Base-by-base conservation (phyloP, 345 rosid species). In the Hirschfeldia incana region DNA sequence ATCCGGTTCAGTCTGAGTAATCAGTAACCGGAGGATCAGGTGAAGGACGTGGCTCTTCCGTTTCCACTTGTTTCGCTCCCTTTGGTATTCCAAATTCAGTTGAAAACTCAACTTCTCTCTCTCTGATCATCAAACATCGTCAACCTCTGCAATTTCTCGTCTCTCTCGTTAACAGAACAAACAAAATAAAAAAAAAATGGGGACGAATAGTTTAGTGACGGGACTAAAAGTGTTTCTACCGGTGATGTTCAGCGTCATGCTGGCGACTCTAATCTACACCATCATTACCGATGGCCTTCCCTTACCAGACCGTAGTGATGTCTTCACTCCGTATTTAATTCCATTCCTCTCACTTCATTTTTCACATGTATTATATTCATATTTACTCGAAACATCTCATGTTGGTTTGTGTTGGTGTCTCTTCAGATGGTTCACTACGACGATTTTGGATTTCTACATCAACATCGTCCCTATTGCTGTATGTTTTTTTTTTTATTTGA, bases 381-480 rank as follows among this genome's bases (percentile, higher is more conserved):
- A 29, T 13, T 62, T 13, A 13, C 17, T 39, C 46, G 21, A 21
- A 21, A 21, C 21, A 21, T 44, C 16, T 46, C 55, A 46, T 46
- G 55, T 34, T 34, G 39, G 39, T 36, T 36, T 8, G 39, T 36
- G n/a, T 46, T 46, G 15, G 53, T 49, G 55, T 49, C 55, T 49
- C 9, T 53, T 53, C 85, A 94, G 98, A 82, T 94, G 98, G 98
- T 87, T 88, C 88, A 63, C 51, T 9, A 91, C 94, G 32, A 86
- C 94, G 61, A 58, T 94, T 78, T 69, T 94, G 12, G 98, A 94
- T 87, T 90, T 81, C 86, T 94, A 84, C 66, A 87, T 89, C 65
- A 85, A 88, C 32, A 13, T 86, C 8, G 83, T 83, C 0, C 86
- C 93, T 69, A 59, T 94, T 7, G 93, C 76, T 86, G 98, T 94